Percentiles rank a stretch among this genome's conserved stretches.
phyloP scores from a whole-genome alignment of 2,329 filamentous ascomycete species.

The Rhinocladiella similis region DNA sequence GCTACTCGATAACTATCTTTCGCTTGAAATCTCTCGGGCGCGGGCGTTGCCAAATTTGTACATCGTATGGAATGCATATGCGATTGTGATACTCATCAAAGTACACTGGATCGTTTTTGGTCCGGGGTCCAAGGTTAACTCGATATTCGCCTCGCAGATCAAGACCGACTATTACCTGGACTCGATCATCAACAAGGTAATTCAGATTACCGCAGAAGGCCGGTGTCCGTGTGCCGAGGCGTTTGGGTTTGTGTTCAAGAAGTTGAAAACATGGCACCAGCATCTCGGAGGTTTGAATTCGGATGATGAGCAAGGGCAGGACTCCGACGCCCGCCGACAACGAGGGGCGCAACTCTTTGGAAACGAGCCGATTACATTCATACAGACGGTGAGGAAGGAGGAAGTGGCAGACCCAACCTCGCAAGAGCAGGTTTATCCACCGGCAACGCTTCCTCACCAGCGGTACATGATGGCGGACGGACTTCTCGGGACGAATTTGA shows the following conservation, averaged over 20 bases:
- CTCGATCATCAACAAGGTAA: constrained; percentile 67
- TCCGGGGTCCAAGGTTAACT: constrained; percentile 64
- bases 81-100: constrained; percentile 70
- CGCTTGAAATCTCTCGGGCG: constrained; percentile 58
- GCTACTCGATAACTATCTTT: constrained; percentile 64
- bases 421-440: neutral
- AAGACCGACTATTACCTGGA: constrained; percentile 66
- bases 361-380: constrained; percentile 3
- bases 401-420: neutral
- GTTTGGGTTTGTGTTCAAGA: constrained; percentile 68
- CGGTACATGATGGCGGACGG: constrained; percentile 1
- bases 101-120: constrained; percentile 67
- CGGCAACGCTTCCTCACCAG: neutral
- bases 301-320: constrained; percentile 25
- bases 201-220: constrained; percentile 61
- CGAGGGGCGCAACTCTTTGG: constrained; percentile 7
- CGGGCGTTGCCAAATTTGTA: constrained; percentile 68
- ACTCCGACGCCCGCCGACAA: constrained; percentile 6
- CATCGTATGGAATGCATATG: constrained; percentile 72
- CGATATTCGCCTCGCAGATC: constrained; percentile 68
- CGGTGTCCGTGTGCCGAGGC: constrained; percentile 66
- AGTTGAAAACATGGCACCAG: constrained; percentile 69
- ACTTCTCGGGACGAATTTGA: constrained; percentile 18
- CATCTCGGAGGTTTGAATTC: constrained; percentile 44
- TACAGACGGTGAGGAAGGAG: constrained; percentile 7